Evolutionary conservation across 2,329 filamentous ascomycete species (phyloP).

Genomic region (Trichophyton schoenleinii): DNA sequence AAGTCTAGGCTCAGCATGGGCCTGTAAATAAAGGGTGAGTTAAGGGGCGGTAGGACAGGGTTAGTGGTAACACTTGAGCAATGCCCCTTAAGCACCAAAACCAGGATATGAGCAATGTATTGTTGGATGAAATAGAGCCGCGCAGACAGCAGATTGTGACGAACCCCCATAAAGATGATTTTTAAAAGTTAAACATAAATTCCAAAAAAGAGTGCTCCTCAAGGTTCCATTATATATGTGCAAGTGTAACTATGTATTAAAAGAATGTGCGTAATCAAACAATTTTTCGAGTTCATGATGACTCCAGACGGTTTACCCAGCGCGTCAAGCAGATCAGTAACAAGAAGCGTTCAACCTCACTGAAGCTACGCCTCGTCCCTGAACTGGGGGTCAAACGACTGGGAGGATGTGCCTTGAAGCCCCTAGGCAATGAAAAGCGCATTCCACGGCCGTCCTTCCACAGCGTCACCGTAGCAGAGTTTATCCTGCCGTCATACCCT

Average conservation of each 20-base stretch:
- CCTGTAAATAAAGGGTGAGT: too few relatives aligned
- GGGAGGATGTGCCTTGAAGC: background rate
- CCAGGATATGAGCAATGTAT: too few relatives aligned
- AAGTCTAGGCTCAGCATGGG: too few relatives aligned
- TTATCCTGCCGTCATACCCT: background rate
- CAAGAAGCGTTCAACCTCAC: background rate
- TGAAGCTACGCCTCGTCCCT: background rate
- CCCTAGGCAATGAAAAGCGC: background rate
- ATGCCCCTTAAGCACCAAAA: too few relatives aligned
- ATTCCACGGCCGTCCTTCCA: background rate
- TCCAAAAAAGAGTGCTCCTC: background rate
- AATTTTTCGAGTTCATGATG: background rate
- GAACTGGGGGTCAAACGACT: background rate
- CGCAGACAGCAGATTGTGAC: too few relatives aligned
- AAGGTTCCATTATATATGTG: background rate
- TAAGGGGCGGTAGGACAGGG: too few relatives aligned
- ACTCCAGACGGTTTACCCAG: background rate
- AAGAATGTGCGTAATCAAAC: background rate
- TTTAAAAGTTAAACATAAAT: too few relatives aligned
- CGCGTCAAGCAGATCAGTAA: background rate
- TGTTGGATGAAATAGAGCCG: too few relatives aligned
- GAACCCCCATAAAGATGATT: too few relatives aligned
- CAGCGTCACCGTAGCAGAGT: background rate
- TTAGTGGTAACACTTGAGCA: too few relatives aligned
- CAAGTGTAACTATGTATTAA: background rate